Base-by-base conservation (phyloP, 2,329 filamentous ascomycete species). In the Hypomyces rosellus region DNA sequence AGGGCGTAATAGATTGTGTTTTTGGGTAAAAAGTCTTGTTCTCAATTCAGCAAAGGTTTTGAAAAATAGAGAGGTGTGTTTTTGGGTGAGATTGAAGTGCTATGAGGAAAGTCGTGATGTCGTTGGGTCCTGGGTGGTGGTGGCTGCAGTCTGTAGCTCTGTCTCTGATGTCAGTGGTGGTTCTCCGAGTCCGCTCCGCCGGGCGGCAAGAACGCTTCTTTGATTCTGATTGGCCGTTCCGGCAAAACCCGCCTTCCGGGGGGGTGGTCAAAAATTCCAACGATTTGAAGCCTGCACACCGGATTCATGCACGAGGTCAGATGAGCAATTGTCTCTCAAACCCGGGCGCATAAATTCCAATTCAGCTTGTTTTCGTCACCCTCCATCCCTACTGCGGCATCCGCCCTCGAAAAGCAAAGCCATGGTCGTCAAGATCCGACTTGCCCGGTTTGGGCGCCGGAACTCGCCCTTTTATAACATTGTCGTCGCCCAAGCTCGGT, bases 381-480 rank as follows among this genome's bases (percentile, higher is more conserved):
- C 25, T 30, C 25, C 25, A 2, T 30, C 25, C 25, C 2, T 11
- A 7, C 25, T 8, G 4, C 25, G 9, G 25, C 25, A 30, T 30
- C 25, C 9, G 25, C 25, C 25, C 25, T 30, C 25, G 25, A 30
- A 30, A 30, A 30, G 25, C 9, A 33, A 33, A 46, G 30, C 33
- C 60, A 96, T 99, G 93, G 92, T 97, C 55, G 79, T 99, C 63
- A 88, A 88, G 69, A 93, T 99, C 69, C 86, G 93, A 53, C 84
- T 99, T 61, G 88, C 93, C 61, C 91, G 93, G 69, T 96, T 97
- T 69, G 90, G 91, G 66, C 89, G 86, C 69, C 83, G 81, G 57
- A 91, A 95, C 67, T 69, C 81, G n/a, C 92, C 93, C 2, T 86
- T 96, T 62, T 99, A 96, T 79, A 99, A 99, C 74, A 96, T 99